These are phyloP conservation scores for Larix sibirica DNA, from an alignment of 83 land plant species.

Conservation along the genomic window DNA sequence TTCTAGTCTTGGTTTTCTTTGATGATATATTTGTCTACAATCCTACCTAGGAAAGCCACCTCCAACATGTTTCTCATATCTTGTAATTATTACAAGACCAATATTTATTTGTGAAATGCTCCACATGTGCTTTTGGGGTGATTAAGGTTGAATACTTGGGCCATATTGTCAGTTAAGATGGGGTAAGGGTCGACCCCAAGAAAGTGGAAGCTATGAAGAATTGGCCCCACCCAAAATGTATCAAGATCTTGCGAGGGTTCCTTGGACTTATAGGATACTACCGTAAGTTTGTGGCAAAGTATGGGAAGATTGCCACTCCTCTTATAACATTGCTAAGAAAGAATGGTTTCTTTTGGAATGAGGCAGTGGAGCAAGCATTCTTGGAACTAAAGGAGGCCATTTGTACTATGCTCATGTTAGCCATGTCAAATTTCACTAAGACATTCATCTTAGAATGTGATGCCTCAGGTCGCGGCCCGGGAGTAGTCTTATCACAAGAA, in stretches of 20 bases:
- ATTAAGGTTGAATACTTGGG: slow-evolving; percentile 23
- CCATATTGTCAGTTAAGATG: slow-evolving; percentile 23
- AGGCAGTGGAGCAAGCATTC: background rate
- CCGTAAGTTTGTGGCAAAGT: slow-evolving; percentile 11
- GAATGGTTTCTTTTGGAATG: background rate
- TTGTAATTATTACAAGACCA: background rate
- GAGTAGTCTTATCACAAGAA: slow-evolving; percentile 14
- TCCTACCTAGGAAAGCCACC: background rate
- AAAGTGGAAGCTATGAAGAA: slow-evolving; percentile 18
- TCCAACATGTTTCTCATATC: too few species aligned
- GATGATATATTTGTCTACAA: background rate
- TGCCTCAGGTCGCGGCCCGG: background rate
- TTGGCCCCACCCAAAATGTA: slow-evolving; percentile 3
- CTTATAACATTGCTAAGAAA: slow-evolving; percentile 16
- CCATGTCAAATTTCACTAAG: slow-evolving; percentile 13
- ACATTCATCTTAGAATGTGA: slow-evolving; percentile 18
- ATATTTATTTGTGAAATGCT: background rate
- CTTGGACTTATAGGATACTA: slow-evolving; percentile 17
- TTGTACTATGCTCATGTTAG: background rate
- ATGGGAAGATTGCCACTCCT: background rate
- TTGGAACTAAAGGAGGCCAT: background rate
- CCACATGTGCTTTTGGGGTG: too few species aligned
- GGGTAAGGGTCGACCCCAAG: slow-evolving; percentile 19
- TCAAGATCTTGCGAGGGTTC: background rate
- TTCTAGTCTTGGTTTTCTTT: background rate